These are phyloP conservation scores for Plantago elongata DNA, from an alignment of 257 asterid species.

Conservation along the genomic window DNA sequence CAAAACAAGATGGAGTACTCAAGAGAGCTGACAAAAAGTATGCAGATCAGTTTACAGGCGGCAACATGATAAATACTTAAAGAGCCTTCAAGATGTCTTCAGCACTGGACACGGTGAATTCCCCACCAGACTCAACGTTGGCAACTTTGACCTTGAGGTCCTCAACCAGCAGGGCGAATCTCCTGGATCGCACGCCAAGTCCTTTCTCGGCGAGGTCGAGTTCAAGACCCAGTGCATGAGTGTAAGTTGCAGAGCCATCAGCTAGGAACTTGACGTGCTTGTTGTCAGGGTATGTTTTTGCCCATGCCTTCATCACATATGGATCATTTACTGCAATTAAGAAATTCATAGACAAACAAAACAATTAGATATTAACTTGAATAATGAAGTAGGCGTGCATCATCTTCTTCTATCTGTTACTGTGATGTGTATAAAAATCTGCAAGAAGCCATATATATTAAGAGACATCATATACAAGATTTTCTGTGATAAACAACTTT, in stretches of 20 bases:
- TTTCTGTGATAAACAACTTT: neutral
- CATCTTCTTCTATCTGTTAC: neutral
- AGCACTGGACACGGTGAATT: constrained; percentile 82
- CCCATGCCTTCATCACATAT: constrained; percentile 98
- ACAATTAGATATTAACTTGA: constrained; percentile 4
- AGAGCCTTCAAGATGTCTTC: constrained; percentile 88
- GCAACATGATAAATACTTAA: constrained; percentile 10
- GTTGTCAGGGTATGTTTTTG: constrained; percentile 74
- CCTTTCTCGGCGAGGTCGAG: constrained; percentile 88
- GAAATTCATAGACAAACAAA: neutral
- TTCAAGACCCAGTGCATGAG: constrained; percentile 72
- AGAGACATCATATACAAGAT: neutral
- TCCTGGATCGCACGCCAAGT: constrained; percentile 67
- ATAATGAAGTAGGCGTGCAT: neutral
- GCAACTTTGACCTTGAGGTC: constrained; percentile 76
- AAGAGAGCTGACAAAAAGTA: too few relatives aligned
- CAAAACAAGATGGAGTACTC: too few relatives aligned
- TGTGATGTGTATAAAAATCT: neutral
- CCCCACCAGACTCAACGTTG: constrained; percentile 82
- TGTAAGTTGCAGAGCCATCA: constrained; percentile 74
- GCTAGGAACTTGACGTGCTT: constrained; percentile 84
- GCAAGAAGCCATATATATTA: too few relatives aligned
- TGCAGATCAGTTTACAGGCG: too few relatives aligned
- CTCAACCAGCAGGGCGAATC: constrained; percentile 80
- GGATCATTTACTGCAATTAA: constrained; percentile 74